Evolutionary conservation across 129 eudicot species (phyloP).

Genomic region (Pseudognaphalium luteoalbum): DNA sequence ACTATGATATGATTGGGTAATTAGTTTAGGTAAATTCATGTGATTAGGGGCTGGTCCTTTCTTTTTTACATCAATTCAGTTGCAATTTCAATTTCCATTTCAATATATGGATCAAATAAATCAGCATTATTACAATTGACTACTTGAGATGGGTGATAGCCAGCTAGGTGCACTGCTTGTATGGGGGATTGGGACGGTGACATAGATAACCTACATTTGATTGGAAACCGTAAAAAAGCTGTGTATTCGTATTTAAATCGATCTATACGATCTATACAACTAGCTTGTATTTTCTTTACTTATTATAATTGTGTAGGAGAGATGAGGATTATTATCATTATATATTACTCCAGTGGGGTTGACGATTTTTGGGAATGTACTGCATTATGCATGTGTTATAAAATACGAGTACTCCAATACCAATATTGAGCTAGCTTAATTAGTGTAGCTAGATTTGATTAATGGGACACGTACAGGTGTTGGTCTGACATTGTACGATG

Average conservation of each 20-base stretch:
- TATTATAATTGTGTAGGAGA: neutral
- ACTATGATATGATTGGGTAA: no score
- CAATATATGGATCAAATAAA: no score
- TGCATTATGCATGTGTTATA: no score
- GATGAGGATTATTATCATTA: neutral
- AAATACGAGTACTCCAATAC: no score
- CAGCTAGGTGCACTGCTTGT: conserved; percentile 18
- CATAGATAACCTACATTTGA: conserved; percentile 31
- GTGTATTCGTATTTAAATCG: neutral
- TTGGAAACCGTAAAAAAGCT: conserved; percentile 28
- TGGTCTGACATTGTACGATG: conserved; percentile 48
- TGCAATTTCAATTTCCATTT: no score
- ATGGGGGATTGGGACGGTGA: conserved; percentile 28
- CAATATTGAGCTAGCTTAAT: no score
- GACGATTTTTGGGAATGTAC: no score
- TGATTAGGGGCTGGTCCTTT: conserved; percentile 15
- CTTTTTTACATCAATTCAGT: neutral
- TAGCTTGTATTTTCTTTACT: neutral
- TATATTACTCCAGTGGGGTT: no score
- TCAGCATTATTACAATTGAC: conserved; percentile 2
- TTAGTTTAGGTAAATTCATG: conserved; percentile 7
- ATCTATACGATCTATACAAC: no score
- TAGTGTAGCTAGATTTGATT: neutral
- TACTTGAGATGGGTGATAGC: conserved; percentile 24
- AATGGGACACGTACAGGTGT: conserved; percentile 50